Base-by-base conservation (phyloP, 345 rosid genomes). In the Eucalyptus victrix region DNA sequence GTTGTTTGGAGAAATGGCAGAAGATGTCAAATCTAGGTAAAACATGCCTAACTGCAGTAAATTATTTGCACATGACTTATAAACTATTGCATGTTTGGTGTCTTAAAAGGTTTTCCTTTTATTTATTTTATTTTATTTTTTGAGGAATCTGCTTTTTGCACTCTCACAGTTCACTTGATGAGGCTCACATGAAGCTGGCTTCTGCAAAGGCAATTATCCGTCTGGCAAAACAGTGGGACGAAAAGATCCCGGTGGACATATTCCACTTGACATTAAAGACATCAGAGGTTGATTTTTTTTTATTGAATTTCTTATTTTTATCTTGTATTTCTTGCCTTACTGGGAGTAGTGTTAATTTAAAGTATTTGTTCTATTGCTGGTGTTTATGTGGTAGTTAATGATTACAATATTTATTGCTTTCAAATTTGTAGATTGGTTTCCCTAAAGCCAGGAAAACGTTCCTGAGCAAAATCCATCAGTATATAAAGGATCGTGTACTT, bases 121-220 rank as follows among this genome's bases (percentile, higher is more conserved):
- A 56, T 49, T 88, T 37, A 86, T 58, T 72, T 88, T 90, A 87
- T 58, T 81, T 88, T 89, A 88, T 90, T 81, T 90, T 86, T 51
- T 87, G 12, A 87, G 86, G 81, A 12, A 83, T 89, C 54, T 81
- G 91, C 53, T 32, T 49, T 89, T 67, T 51, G 65, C 51, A 28
- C 72, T 94, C 87, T 91, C 92, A 89, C 98, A 98, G 99, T 88
- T 91, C 90, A 90, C 95, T 96, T 88, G 98, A 98, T 92, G 96
- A 95, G 93, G 96, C 98, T 80, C 99, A 98, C 91, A 91, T 98
- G 93, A 96, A 92, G 94, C 95, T 98, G 92, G 97, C 99, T 93
- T 93, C 98, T 91, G 99, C 99, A 24, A 98, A 98, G 94, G 98
- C 98, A 42, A 94, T 97, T 93, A 96, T 98, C 93, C 98, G 98